Conservation (phyloP, 163 green algal genomes). For the Volvox carteri region DNA sequence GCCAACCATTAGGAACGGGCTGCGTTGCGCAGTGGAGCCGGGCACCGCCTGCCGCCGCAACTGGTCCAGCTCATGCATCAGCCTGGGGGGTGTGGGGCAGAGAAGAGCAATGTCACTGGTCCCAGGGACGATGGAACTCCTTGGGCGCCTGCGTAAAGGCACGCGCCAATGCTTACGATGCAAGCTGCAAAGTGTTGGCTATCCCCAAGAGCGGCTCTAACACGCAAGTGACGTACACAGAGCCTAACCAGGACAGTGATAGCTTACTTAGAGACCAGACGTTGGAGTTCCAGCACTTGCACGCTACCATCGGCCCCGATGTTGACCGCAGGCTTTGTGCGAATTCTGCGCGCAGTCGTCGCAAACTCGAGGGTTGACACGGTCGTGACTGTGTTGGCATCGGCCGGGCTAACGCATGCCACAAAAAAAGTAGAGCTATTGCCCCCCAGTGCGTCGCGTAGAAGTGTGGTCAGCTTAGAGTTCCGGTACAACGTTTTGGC, state of each 20-base stretch:
- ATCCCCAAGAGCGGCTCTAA: no score
- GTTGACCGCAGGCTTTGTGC: constrained; percentile 41
- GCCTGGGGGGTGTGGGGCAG: no score
- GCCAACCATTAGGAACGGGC: background rate
- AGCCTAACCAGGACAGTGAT: no score
- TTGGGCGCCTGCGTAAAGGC: no score
- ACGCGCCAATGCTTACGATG: no score
- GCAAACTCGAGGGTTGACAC: constrained; percentile 87
- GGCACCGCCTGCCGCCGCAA: background rate
- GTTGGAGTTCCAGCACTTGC: constrained; percentile 45
- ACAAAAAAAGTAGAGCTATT: constrained; percentile 90
- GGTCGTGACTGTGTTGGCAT: constrained; percentile 88
- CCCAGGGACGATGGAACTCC: no score
- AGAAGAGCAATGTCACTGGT: no score
- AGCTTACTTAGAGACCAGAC: constrained; percentile 16
- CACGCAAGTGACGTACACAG: no score
- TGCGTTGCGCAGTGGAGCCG: background rate
- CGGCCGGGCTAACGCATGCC: constrained; percentile 86
- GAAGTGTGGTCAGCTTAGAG: constrained; percentile 87
- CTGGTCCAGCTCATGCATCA: constrained; percentile 22
- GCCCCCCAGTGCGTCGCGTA: constrained; percentile 89
- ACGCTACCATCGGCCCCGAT: constrained; percentile 25
- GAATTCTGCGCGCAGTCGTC: constrained; percentile 26
- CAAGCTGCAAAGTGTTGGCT: no score
- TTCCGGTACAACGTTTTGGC: constrained; percentile 68